Evolutionary conservation across 768 basidiomycete species (phyloP).

Genomic region (Chalciporus sphaerocephalus): DNA sequence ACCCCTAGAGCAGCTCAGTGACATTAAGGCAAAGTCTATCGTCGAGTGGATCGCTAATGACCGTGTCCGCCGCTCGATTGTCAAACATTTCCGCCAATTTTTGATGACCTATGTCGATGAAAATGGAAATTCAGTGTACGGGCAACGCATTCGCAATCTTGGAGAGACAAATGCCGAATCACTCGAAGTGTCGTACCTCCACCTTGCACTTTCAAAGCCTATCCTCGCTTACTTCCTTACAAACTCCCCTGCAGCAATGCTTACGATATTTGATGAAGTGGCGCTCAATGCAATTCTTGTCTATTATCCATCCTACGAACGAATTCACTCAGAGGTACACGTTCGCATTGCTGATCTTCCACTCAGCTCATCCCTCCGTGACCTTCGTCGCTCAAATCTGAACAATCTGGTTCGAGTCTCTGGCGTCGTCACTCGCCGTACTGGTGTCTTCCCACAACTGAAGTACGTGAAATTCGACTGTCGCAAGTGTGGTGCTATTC

Average conservation of each 20-base stretch:
- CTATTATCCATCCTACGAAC: conserved; percentile 93
- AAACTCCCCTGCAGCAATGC: conserved; percentile 90
- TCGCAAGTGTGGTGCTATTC: conserved; percentile 85
- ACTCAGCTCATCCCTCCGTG: conserved; percentile 82
- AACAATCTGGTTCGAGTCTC: conserved; percentile 94
- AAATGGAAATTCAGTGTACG: conserved; percentile 87
- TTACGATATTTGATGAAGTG: conserved; percentile 91
- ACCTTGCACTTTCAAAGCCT: conserved; percentile 86
- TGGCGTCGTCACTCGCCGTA: conserved; percentile 93
- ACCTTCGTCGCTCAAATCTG: conserved; percentile 85
- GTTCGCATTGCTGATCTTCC: conserved; percentile 95
- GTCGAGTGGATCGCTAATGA: conserved; percentile 97
- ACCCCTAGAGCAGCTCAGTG: conserved; percentile 91
- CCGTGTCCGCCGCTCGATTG: conserved; percentile 83
- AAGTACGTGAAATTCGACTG: conserved; percentile 99
- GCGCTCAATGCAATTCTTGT: conserved; percentile 91
- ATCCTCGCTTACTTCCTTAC: conserved; percentile 97
- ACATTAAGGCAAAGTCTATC: conserved; percentile 96
- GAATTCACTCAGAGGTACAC: conserved; percentile 97
- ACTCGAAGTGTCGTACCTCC: conserved; percentile 95
- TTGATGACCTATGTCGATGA: conserved; percentile 96
- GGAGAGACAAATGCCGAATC: conserved; percentile 98
- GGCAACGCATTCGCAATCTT: conserved; percentile 85
- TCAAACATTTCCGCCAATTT: conserved; percentile 91
- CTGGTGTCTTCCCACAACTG: conserved; percentile 97